Evolutionary conservation across 2,329 filamentous ascomycete genomes (phyloP), one percentile per base, ranked within the genome.

Genomic region (Nectriaceae sp.): DNA sequence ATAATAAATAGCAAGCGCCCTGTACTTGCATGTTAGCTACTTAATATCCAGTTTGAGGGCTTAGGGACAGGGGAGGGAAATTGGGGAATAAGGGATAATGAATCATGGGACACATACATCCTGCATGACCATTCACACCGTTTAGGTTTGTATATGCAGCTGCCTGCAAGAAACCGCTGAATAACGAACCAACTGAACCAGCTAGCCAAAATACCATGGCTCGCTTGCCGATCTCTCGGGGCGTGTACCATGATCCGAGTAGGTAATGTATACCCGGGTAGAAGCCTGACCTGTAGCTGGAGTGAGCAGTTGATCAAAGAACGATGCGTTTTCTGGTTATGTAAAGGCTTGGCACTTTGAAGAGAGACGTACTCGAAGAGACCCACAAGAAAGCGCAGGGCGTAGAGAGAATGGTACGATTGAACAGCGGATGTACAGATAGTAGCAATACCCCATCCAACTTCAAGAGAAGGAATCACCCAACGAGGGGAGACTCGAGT

Each of bases 171-270:
- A 53, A 50, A 13, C 54, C 54, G 24, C 49, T 53, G 13, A 56
- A 53, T 47, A 56, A 53, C 4, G 36, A 22, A 3, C 54, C 57
- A 4, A 56, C 19, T 0, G 50, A 52, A 11, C 54, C 53, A 11
- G 54, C 56, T 11, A 60, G 5, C 52, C 52, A 60, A 18, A 59
- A 60, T 13, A 60, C 42, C 49, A 53, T 55, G 20, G 52, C 40
- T 15, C 54, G 47, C 35, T 58, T 57, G 19, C 54, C 54, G 2
- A 60, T 57, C 11, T 60, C 56, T 15, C 50, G 43, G 1, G 54
- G 54, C 1, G 54, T 60, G 11, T 59, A 60, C 57, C 57, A 59
- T 0, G 56, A 59, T n/a, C 56, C 57, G 2, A 59, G 40, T 45
- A 60, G 41, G 11, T 59, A 59, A 3, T 56, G 54, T 5, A 59